Evolutionary conservation across 208 protist species (phyloP).

Genomic region (Wallacemonas sp.): DNA sequence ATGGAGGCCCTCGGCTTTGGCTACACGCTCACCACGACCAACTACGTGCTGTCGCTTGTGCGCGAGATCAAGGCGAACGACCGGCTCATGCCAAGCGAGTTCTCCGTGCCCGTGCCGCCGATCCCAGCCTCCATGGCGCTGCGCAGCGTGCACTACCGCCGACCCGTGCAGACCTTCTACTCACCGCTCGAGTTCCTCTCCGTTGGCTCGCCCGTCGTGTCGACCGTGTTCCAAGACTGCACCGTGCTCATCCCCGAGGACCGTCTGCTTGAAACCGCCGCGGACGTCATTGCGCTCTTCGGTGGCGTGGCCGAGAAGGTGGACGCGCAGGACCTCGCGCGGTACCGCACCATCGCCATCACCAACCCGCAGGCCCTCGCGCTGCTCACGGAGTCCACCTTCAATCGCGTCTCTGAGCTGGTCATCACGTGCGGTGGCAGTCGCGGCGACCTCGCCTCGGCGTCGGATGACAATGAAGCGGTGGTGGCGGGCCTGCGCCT

Average conservation of each 20-base stretch:
- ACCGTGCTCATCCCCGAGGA: conserved; percentile 51
- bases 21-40: conserved; percentile 69
- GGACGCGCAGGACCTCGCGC: conserved; percentile 14
- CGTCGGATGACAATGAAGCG: neutral
- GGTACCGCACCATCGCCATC: conserved; percentile 16
- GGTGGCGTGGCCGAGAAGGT: conserved; percentile 37
- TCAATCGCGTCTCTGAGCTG: conserved; percentile 33
- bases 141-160: conserved; percentile 51
- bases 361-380: conserved; percentile 11
- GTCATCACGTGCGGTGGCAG: conserved; percentile 30
- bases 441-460: neutral
- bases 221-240: conserved; percentile 37
- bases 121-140: conserved; percentile 39
- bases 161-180: conserved; percentile 58
- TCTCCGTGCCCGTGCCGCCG: conserved; percentile 42
- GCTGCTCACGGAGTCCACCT: conserved; percentile 20
- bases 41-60: conserved; percentile 44
- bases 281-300: conserved; percentile 33
- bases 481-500: conserved; percentile 38
- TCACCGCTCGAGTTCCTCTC: conserved; percentile 56
- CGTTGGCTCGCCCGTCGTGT: conserved; percentile 28
- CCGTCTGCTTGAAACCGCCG: conserved; percentile 25
- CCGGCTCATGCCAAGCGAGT: conserved; percentile 37
- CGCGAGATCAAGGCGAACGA: conserved; percentile 30
- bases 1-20: conserved; percentile 58